phyloP scores from a whole-genome alignment of 495 filamentous ascomycete genomes.

The Neurospora sp. region DNA sequence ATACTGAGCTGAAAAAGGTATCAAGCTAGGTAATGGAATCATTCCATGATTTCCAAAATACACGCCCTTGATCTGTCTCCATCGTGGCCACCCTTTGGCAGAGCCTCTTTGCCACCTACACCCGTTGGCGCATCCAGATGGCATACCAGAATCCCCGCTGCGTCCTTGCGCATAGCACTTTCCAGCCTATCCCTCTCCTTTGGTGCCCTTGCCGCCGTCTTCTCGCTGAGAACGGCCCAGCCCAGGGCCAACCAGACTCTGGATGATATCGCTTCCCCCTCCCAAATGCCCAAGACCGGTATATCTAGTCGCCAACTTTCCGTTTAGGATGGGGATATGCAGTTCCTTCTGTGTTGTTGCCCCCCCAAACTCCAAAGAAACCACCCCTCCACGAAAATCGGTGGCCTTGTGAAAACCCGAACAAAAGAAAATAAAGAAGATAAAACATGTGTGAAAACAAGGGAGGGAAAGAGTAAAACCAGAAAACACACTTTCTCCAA shows the following conservation, averaged over 20 bases:
- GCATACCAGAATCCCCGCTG: neutral
- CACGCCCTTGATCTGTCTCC: neutral
- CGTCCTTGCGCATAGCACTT: neutral
- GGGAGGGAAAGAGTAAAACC: neutral
- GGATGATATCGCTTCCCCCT: neutral
- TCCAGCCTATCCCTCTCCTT: neutral
- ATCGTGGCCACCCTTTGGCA: neutral
- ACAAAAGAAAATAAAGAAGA: neutral
- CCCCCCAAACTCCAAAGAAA: neutral
- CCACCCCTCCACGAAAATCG: neutral
- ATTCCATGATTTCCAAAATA: neutral
- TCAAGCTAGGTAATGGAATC: neutral
- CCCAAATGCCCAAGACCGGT: neutral
- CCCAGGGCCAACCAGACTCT: neutral
- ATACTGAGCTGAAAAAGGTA: neutral
- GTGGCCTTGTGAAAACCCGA: neutral
- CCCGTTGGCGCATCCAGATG: neutral
- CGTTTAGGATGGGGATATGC: neutral
- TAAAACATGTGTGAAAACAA: neutral
- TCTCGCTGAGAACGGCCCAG: neutral
- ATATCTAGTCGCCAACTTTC: neutral
- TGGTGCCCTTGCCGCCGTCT: neutral
- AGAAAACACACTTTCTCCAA: constrained; percentile 1
- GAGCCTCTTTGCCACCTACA: neutral
- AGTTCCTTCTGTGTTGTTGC: neutral